Evolutionary conservation across 352 stramenopile genomes (phyloP).

Genomic region (Hyaloperonospora brassicae): DNA sequence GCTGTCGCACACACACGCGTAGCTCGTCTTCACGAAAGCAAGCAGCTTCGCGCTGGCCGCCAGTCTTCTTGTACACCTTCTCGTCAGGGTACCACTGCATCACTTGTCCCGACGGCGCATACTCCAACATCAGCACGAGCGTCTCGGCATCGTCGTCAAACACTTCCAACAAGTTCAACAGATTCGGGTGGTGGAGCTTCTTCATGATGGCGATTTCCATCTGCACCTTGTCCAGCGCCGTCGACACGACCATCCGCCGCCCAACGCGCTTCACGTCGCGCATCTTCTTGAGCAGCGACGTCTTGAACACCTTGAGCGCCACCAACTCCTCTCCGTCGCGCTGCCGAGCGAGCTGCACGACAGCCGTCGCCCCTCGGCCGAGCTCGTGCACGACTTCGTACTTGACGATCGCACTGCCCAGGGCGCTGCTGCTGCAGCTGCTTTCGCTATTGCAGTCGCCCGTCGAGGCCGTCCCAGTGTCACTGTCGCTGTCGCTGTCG

Average conservation of each 20-base stretch:
- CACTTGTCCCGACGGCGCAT: slow-evolving; percentile 68
- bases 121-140: slow-evolving; percentile 82
- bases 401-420: slow-evolving; percentile 47
- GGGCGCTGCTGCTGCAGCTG: slow-evolving; percentile 9
- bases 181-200: slow-evolving; percentile 68
- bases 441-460: background rate
- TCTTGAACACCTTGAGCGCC: slow-evolving; percentile 82
- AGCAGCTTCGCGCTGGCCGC: slow-evolving; percentile 11
- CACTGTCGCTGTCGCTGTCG: slow-evolving; percentile 28
- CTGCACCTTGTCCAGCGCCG: slow-evolving; percentile 80
- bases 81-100: slow-evolving; percentile 75
- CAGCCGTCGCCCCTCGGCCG: slow-evolving; percentile 65
- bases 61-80: slow-evolving; percentile 40
- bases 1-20: slow-evolving; percentile 55
- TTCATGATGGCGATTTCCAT: slow-evolving; percentile 88
- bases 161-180: slow-evolving; percentile 75
- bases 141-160: slow-evolving; percentile 79
- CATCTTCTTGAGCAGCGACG: slow-evolving; percentile 80
- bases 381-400: slow-evolving; percentile 78
- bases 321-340: slow-evolving; percentile 52
- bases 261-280: slow-evolving; percentile 79
- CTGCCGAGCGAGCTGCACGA: slow-evolving; percentile 69
- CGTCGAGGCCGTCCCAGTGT: slow-evolving; percentile 9
- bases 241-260: slow-evolving; percentile 77
- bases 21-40: slow-evolving; percentile 52